Evolutionary conservation across 2,329 filamentous ascomycete species (phyloP), one percentile per base, ranked within the genome.

Genomic region (Cordyceps pruinosa): DNA sequence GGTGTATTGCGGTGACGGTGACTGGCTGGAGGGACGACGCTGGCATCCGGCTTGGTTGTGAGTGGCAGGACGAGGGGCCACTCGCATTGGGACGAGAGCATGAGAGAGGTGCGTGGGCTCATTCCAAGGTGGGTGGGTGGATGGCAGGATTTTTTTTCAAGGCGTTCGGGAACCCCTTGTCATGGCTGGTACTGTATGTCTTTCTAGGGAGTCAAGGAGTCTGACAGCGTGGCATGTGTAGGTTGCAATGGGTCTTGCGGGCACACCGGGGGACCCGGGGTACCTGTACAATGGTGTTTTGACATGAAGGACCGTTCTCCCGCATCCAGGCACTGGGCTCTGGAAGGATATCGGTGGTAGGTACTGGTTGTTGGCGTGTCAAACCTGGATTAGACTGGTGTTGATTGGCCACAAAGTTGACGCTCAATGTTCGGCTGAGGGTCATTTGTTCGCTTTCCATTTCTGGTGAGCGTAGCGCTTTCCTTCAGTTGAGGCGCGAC

Each of bases 151-250:
- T 37, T 56, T 37, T 32, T 39, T 26, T 46, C 8, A 30, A 6
- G 32, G 48, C 32, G 55, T 52, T 57, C 55, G 55, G 52, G 55
- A 57, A 57, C 55, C 52, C 44, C 19, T 19, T 41, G 25, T 25
- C 26, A 28, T 5, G 28, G 17, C 35, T n/a, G 15, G 13, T n/a
- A 39, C n/a, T 21, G 35, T 17, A n/a, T 12, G 10, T 34, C 19
- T 13, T 53, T 28, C 34, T 26, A 12, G n/a, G 15, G 21, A 2
- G 30, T 19, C 12, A 5, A 9, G 6, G 5, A 48, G 52, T 56
- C 54, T 49, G 54, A 56, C 54, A 56, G 45, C 45, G 54, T 56
- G 54, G 35, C 54, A 56, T 30, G 42, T 34, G 8, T 30, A 35
- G 23, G n/a, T 17, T 17, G 30, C 21, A 37, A 50, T 51, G 19